These are phyloP conservation scores for Hyphopichia pseudoburtonii DNA, from an alignment of 1,139 yeast genomes.

Conservation along the genomic window DNA sequence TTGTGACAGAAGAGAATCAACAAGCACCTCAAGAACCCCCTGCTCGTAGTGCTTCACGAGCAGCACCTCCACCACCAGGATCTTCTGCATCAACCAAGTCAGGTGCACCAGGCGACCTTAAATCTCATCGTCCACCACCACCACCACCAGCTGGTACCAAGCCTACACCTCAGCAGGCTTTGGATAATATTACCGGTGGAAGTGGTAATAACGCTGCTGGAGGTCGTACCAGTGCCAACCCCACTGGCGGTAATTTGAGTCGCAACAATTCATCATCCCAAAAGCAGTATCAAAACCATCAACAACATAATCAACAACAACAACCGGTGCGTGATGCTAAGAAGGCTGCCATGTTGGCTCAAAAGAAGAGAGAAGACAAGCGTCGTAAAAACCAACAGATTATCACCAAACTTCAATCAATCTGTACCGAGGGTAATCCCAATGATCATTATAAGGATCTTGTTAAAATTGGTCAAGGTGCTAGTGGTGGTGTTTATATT, in stretches of 20 bases:
- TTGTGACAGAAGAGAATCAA: constrained; percentile 5
- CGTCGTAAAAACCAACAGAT: constrained; percentile 67
- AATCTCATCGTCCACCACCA: constrained; percentile 18
- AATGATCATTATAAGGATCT: constrained; percentile 64
- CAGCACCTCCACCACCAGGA: constrained; percentile 15
- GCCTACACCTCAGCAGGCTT: constrained; percentile 12
- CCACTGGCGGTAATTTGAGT: too few species aligned
- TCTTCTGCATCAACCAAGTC: not conserved
- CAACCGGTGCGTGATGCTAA: constrained; percentile 54
- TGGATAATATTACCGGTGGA: not conserved
- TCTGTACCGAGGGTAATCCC: constrained; percentile 92
- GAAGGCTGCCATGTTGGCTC: constrained; percentile 56
- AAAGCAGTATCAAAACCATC: constrained; percentile 11
- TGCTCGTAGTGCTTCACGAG: constrained; percentile 5
- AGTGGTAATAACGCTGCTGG: not conserved
- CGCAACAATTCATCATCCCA: constrained; percentile 6
- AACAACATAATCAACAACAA: constrained; percentile 13
- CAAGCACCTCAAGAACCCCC: constrained; percentile 9
- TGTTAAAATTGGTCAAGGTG: constrained; percentile 94
- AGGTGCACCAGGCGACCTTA: too few species aligned
- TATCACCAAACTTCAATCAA: constrained; percentile 65
- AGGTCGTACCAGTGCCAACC: not conserved
- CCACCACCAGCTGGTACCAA: constrained; percentile 8
- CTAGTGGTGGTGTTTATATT: constrained; percentile 95
- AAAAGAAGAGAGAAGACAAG: constrained; percentile 75